A percentile compares a stretch with the other conserved stretches of the same genome.
phyloP scores from a whole-genome alignment of 805 yeast species.

The Metschnikowia rubicola region DNA sequence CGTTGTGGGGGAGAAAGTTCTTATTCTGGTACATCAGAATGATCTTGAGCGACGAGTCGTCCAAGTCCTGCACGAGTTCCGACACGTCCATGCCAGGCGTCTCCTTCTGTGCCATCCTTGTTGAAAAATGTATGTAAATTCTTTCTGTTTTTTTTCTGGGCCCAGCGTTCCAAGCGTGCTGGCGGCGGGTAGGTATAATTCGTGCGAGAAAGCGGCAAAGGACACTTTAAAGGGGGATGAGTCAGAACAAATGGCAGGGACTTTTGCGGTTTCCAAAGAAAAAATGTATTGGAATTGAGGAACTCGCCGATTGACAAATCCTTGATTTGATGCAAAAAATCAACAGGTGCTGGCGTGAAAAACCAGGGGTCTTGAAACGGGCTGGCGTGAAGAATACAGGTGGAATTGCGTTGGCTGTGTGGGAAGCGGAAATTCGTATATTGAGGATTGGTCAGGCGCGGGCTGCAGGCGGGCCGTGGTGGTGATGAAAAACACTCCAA shows the following conservation, averaged over 20 bases:
- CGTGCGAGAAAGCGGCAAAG: no score
- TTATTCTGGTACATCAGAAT: constrained; percentile 42
- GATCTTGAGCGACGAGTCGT: constrained; percentile 35
- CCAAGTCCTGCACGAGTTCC: constrained; percentile 31
- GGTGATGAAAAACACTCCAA: not conserved
- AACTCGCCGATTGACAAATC: no score
- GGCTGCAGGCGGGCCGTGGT: not conserved
- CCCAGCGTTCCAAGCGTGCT: no score
- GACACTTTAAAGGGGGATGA: no score
- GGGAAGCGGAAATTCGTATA: constrained; percentile 6
- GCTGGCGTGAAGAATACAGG: not conserved
- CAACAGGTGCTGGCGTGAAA: no score
- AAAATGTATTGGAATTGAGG: no score
- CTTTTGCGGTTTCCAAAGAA: no score
- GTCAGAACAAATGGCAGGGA: no score
- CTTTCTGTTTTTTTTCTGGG: no score
- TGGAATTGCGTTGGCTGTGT: not conserved
- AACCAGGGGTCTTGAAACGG: not conserved
- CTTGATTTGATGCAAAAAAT: no score
- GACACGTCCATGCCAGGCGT: constrained; percentile 2
- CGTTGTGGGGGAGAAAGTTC: constrained; percentile 39
- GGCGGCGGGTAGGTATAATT: no score
- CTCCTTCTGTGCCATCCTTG: constrained; percentile 6
- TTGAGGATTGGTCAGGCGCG: not conserved
- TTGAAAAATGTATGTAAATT: no score